A percentile compares a stretch with the other conserved stretches of the same genome.
Evolutionary conservation across 805 yeast genomes (phyloP).

Genomic region (Maudiozyma turicensis): DNA sequence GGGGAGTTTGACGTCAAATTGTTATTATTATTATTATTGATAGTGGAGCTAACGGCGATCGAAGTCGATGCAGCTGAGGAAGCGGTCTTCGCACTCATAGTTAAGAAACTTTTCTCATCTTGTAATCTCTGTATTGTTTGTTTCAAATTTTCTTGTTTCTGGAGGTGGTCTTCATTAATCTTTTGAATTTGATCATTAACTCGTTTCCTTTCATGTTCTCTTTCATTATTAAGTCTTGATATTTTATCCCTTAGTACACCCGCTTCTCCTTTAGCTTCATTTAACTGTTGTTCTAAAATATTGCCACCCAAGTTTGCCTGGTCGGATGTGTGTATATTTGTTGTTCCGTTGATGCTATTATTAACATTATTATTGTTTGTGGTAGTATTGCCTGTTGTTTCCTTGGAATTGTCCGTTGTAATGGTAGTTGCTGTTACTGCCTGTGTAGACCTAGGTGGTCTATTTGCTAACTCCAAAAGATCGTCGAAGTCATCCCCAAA

Average conservation of each 20-base stretch:
- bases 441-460: constrained; percentile 25
- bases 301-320: neutral
- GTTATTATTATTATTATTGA: neutral
- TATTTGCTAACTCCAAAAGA: constrained; percentile 39
- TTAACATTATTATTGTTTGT: neutral
- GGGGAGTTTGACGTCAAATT: constrained; percentile 1
- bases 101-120: constrained; percentile 47
- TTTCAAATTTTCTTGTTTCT: constrained; percentile 34
- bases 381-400: neutral
- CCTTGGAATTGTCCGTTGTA: too few species aligned
- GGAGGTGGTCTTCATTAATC: constrained; percentile 12
- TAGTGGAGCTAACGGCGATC: neutral
- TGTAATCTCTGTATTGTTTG: constrained; percentile 36
- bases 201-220: constrained; percentile 30
- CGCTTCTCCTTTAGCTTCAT: constrained; percentile 66
- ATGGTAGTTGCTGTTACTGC: neutral
- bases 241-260: constrained; percentile 65
- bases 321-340: too few species aligned
- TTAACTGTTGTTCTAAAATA: constrained; percentile 20
- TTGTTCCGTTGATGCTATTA: too few species aligned
- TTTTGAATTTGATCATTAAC: constrained; percentile 23
- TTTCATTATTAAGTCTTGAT: constrained; percentile 35
- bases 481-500: constrained; percentile 32
- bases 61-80: constrained; percentile 4
- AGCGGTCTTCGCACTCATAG: constrained; percentile 36